Evolutionary conservation across 2,329 filamentous ascomycete genomes (phyloP).

Genomic region (Teratosphaeria pseudoeucalypti): DNA sequence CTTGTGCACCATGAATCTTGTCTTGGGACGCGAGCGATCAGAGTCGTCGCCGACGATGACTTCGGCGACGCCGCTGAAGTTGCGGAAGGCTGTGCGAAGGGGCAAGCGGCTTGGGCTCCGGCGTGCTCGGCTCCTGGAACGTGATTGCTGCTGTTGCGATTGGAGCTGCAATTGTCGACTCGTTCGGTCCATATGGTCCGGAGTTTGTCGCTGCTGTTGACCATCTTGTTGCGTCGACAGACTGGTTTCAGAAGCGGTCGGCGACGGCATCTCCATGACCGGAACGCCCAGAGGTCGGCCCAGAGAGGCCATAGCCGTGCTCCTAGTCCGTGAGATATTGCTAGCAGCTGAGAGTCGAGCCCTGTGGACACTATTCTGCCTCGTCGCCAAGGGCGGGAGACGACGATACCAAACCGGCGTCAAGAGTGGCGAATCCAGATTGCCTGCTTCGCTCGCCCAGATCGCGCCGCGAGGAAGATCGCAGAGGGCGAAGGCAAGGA

Average conservation of each 20-base stretch:
- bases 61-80: slow-evolving; percentile 31
- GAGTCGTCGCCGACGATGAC: slow-evolving; percentile 28
- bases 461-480: not conserved
- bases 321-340: slow-evolving; percentile 6
- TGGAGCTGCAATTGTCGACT: slow-evolving; percentile 1
- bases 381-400: slow-evolving; percentile 7
- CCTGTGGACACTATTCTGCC: not conserved
- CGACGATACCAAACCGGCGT: slow-evolving; percentile 24
- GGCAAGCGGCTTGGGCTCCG: slow-evolving; percentile 21
- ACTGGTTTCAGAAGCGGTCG: slow-evolving; percentile 16
- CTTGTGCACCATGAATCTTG: slow-evolving; percentile 38
- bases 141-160: slow-evolving; percentile 1
- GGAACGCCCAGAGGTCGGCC: slow-evolving; percentile 13
- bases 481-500: not conserved
- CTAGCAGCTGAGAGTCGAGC: not conserved
- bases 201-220: not conserved
- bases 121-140: not conserved
- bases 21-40: slow-evolving; percentile 18
- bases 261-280: slow-evolving; percentile 20
- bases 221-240: slow-evolving; percentile 12
- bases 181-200: not conserved
- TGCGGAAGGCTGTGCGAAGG: slow-evolving; percentile 29
- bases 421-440: slow-evolving; percentile 18
- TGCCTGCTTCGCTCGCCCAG: slow-evolving; percentile 3
- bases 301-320: slow-evolving; percentile 15